Evolutionary conservation across 106 monocot genomes (phyloP).

Genomic region (Alisma plantagoaquatica): DNA sequence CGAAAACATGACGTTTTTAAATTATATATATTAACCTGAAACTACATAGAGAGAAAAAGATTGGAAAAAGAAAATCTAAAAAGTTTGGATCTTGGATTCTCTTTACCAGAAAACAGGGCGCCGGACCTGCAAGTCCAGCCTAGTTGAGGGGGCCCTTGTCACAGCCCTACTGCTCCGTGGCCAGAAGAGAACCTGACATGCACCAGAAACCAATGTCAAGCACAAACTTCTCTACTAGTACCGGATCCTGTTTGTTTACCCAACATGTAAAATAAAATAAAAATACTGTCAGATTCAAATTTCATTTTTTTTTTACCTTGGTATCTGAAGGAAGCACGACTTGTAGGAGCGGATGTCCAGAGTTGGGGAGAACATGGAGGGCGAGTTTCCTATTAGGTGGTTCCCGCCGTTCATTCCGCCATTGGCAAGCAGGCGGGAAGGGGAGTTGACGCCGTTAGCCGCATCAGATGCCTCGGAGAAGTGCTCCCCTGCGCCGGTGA

Average conservation of each 20-base stretch:
- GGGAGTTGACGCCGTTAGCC: not conserved
- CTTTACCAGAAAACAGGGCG: not conserved
- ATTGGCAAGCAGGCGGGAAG: too few species aligned
- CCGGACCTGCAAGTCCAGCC: not conserved
- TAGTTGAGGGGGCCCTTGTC: not conserved
- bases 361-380: slow-evolving; percentile 29
- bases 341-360: slow-evolving; percentile 54
- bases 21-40: too few species aligned
- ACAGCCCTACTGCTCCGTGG: slow-evolving; percentile 23
- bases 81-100: too few species aligned
- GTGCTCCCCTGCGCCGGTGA: slow-evolving; percentile 5
- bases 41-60: not conserved
- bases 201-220: not conserved
- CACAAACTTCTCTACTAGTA: not conserved
- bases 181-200: slow-evolving; percentile 32
- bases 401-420: slow-evolving; percentile 7
- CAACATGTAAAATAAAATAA: not conserved
- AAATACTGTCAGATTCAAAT: too few species aligned
- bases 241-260: not conserved
- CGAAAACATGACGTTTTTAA: too few species aligned
- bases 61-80: not conserved
- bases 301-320: too few species aligned
- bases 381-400: slow-evolving; percentile 31
- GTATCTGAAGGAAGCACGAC: slow-evolving; percentile 56
- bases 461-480: slow-evolving; percentile 21